phyloP scores from a whole-genome alignment of 176 grass and related monocot genomes.

The Lolium perenne region DNA sequence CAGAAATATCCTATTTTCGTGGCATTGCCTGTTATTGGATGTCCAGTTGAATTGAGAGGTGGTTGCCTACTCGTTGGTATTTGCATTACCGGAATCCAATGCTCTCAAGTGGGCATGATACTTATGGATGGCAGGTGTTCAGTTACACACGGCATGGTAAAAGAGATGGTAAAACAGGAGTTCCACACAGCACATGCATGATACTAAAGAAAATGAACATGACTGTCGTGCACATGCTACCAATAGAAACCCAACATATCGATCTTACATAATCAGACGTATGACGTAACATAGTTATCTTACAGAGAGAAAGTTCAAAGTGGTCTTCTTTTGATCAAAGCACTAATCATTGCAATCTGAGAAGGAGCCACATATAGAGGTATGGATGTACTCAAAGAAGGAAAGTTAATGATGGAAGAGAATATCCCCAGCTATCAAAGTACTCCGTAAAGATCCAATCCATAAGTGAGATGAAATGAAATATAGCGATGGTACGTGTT shows the following conservation, averaged over 20 bases:
- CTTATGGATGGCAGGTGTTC: background rate
- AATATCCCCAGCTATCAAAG: slow-evolving; percentile 18
- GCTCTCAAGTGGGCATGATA: background rate
- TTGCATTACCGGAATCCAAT: slow-evolving; percentile 13
- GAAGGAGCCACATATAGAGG: slow-evolving; percentile 18
- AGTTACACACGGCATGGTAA: background rate
- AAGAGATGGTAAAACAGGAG: background rate
- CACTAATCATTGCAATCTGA: slow-evolving; percentile 30
- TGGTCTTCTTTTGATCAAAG: slow-evolving; percentile 28
- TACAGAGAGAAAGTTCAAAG: slow-evolving; percentile 5
- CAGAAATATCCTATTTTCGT: background rate
- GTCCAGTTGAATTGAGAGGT: background rate
- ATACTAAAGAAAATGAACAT: slow-evolving; percentile 16
- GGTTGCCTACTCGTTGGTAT: background rate
- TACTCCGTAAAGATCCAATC: background rate
- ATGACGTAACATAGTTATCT: background rate
- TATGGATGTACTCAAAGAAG: background rate
- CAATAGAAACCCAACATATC: background rate
- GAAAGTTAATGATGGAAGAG: slow-evolving; percentile 7
- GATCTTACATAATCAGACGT: background rate
- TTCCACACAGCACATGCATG: slow-evolving; percentile 29
- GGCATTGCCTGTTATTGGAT: background rate
- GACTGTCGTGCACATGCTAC: slow-evolving; percentile 9
- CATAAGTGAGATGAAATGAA: background rate
- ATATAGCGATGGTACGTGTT: background rate